These are phyloP conservation scores for Epichloe sibirici DNA, from an alignment of 2,329 filamentous ascomycete genomes.

Conservation along the genomic window DNA sequence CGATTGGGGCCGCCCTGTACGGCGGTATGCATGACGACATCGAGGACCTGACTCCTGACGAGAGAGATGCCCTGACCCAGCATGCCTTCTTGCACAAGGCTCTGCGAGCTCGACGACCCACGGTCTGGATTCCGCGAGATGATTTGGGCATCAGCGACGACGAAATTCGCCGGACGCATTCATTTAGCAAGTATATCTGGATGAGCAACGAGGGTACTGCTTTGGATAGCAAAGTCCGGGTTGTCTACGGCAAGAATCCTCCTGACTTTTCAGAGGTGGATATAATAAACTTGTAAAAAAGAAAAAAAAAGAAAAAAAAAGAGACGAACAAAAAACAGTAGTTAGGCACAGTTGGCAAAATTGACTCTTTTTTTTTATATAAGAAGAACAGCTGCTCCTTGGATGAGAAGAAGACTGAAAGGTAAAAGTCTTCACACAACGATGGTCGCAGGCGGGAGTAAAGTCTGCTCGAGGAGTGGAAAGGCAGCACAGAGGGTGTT, in stretches of 20 bases:
- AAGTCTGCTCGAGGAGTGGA: too few species aligned
- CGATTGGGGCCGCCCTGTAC: conserved; percentile 71
- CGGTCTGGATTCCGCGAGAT: conserved; percentile 89
- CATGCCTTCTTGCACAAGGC: conserved; percentile 88
- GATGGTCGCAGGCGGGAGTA: too few species aligned
- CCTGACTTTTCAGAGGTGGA: conserved; percentile 85
- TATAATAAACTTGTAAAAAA: conserved; percentile 59
- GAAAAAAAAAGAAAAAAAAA: too few species aligned
- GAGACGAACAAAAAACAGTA: background rate
- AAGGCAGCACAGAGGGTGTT: too few species aligned
- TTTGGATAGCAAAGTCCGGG: conserved; percentile 68
- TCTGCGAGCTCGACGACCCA: conserved; percentile 69
- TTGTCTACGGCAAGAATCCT: conserved; percentile 74
- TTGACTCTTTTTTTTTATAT: background rate
- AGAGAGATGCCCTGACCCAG: conserved; percentile 72
- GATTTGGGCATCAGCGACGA: conserved; percentile 85
- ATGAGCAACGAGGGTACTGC: conserved; percentile 89
- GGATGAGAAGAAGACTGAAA: background rate
- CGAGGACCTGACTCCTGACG: conserved; percentile 82
- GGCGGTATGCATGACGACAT: conserved; percentile 84
- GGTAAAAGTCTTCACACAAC: background rate
- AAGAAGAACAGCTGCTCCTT: background rate
- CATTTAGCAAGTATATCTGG: conserved; percentile 72
- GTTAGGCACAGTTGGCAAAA: background rate
- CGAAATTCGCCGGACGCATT: conserved; percentile 67